A percentile compares a stretch with the other conserved stretches of the same genome.
Conservation (phyloP, 805 yeast species). For the Blastobotrys parvus region DNA sequence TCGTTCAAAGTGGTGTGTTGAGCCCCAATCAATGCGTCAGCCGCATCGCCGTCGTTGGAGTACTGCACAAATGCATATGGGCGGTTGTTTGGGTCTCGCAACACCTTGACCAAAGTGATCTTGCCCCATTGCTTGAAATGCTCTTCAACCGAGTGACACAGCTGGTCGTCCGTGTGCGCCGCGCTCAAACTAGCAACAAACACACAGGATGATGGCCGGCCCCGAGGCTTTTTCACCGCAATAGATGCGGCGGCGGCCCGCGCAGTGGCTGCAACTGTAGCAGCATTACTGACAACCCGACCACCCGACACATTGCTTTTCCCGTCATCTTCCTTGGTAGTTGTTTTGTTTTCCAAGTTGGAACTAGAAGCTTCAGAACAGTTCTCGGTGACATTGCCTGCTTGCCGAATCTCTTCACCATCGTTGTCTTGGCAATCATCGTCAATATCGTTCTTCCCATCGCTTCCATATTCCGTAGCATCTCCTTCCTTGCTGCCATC, state of each 20-base stretch:
- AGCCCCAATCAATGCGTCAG: constrained; percentile 55
- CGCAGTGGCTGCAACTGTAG: neutral
- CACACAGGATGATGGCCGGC: constrained; percentile 78
- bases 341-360: neutral
- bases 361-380: too few species aligned
- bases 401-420: too few species aligned
- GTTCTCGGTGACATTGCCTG: too few species aligned
- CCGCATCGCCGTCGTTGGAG: constrained; percentile 59
- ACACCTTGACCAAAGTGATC: constrained; percentile 65
- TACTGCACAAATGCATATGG: constrained; percentile 95
- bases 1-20: constrained; percentile 66
- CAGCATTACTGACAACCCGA: neutral
- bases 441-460: too few species aligned
- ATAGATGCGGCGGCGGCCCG: neutral
- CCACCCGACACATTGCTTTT: neutral
- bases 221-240: too few species aligned
- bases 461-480: too few species aligned
- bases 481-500: too few species aligned
- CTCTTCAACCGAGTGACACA: constrained; percentile 57
- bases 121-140: constrained; percentile 69
- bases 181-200: constrained; percentile 81
- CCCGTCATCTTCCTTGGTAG: neutral
- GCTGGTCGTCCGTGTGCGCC: constrained; percentile 56
- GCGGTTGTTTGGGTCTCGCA: constrained; percentile 70
- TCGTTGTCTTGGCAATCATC: too few species aligned